These are phyloP conservation scores for Tremellales sp. DNA, from an alignment of 1,284 basidiomycete species.

Conservation along the genomic window DNA sequence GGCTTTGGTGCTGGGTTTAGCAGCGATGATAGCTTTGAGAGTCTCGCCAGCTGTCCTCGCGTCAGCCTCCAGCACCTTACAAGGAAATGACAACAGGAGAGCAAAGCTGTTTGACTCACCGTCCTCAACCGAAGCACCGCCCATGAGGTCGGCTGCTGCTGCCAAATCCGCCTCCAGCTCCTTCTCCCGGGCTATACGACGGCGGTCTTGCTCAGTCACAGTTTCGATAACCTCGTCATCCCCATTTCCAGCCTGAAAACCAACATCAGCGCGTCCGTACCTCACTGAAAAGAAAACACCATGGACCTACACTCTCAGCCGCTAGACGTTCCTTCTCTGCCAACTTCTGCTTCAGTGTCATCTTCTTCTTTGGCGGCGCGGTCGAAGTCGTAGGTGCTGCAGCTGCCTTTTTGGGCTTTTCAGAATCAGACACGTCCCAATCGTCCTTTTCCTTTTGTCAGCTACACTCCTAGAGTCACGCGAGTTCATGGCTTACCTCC, in stretches of 20 bases:
- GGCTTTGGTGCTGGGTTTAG: conserved; percentile 75
- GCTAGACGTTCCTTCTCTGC: conserved; percentile 65
- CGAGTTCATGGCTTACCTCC: conserved; percentile 35
- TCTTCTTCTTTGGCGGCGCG: conserved; percentile 80
- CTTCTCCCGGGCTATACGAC: conserved; percentile 65
- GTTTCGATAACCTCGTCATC: conserved; percentile 72
- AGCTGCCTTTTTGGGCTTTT: conserved; percentile 52
- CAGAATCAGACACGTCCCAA: conserved; percentile 86
- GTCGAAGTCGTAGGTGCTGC: conserved; percentile 63
- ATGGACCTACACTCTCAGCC: no score
- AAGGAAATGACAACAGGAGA: background rate
- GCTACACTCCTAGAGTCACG: background rate
- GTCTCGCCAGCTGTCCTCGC: conserved; percentile 9
- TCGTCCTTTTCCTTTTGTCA: conserved; percentile 60
- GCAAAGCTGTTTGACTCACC: conserved; percentile 14
- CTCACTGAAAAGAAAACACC: conserved; percentile 17
- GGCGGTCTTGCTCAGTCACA: conserved; percentile 59
- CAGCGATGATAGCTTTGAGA: conserved; percentile 64
- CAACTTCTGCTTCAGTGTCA: conserved; percentile 79
- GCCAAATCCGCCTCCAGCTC: conserved; percentile 80
- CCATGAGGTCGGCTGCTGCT: conserved; percentile 75
- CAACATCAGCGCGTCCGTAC: background rate
- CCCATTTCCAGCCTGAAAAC: background rate
- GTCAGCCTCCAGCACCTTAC: conserved; percentile 2
- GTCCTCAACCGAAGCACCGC: conserved; percentile 58